Evolutionary conservation across 1,139 yeast species (phyloP).

Genomic region (Zygosaccharomyces sapae): DNA sequence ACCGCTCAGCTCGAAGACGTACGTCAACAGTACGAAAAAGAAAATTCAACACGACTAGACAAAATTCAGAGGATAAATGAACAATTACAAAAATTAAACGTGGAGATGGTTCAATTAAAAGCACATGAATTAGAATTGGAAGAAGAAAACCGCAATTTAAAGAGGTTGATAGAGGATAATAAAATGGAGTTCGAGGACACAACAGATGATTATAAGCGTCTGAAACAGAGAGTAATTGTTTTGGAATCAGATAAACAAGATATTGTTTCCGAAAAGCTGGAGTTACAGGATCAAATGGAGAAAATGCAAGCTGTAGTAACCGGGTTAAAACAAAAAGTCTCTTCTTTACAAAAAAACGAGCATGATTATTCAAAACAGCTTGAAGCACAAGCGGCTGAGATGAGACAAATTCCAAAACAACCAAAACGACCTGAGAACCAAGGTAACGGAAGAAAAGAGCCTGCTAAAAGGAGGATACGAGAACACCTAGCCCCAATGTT

Average conservation of each 20-base stretch:
- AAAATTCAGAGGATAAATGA: constrained; percentile 27
- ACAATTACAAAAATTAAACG: constrained; percentile 31
- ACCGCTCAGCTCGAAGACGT: constrained; percentile 21
- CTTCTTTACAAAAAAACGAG: constrained; percentile 6
- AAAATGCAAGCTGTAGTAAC: constrained; percentile 17
- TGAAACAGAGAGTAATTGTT: constrained; percentile 23
- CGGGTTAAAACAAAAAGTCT: constrained; percentile 18
- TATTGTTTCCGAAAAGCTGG: constrained; percentile 26
- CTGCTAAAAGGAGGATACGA: constrained; percentile 3
- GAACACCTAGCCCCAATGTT: not conserved
- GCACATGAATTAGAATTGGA: constrained; percentile 34
- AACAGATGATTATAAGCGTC: constrained; percentile 19
- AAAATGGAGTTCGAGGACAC: constrained; percentile 21
- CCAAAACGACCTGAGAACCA: constrained; percentile 10
- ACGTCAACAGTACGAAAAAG: constrained; percentile 19
- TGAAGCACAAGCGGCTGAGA: not conserved
- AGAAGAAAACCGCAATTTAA: constrained; percentile 30
- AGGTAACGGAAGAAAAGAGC: not conserved
- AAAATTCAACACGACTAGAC: constrained; percentile 16
- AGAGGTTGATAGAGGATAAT: constrained; percentile 20
- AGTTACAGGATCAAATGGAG: constrained; percentile 28
- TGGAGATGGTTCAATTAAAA: constrained; percentile 33
- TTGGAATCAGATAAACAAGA: constrained; percentile 28
- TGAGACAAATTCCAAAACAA: constrained; percentile 7
- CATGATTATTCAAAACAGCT: constrained; percentile 3